Percentiles rank a stretch among this genome's conserved stretches.
phyloP scores from a whole-genome alignment of 1,139 yeast genomes.

The Magnusiomyces clavatus region DNA sequence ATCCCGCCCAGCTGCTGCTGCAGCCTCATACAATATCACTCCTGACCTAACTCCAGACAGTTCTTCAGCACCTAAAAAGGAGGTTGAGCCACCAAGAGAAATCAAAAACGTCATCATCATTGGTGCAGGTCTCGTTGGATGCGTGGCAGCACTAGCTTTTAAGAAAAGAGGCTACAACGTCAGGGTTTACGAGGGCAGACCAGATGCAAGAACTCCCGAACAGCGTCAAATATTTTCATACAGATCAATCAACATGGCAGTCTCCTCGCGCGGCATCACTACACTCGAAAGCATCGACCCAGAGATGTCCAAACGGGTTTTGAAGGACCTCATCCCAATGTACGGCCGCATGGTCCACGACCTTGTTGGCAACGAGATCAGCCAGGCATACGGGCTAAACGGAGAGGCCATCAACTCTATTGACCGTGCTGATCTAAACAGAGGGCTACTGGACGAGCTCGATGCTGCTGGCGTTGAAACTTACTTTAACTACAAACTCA shows the following conservation, averaged over 20 bases:
- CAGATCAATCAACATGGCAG: constrained; percentile 75
- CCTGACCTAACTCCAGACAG: not conserved
- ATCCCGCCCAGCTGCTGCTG: too few relatives aligned
- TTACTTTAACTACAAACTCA: constrained; percentile 52
- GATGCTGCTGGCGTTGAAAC: constrained; percentile 41
- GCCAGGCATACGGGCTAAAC: constrained; percentile 73
- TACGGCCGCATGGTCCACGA: constrained; percentile 86
- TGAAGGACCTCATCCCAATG: constrained; percentile 71
- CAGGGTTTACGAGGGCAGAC: constrained; percentile 54
- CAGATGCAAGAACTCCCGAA: constrained; percentile 32
- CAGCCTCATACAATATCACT: not conserved
- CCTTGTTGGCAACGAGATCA: constrained; percentile 49
- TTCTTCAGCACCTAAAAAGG: not conserved
- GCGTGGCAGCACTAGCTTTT: constrained; percentile 76
- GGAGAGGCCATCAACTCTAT: constrained; percentile 85
- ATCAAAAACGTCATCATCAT: constrained; percentile 28
- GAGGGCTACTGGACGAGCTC: constrained; percentile 55
- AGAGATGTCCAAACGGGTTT: constrained; percentile 47
- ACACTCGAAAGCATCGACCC: constrained; percentile 59
- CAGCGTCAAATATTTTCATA: constrained; percentile 22
- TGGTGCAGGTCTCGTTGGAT: constrained; percentile 82
- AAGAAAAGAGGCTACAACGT: constrained; percentile 69
- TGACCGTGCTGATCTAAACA: constrained; percentile 65
- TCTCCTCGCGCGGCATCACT: constrained; percentile 72
- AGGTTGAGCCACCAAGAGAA: not conserved